Evolutionary conservation across 2,329 filamentous ascomycete species (phyloP).

Genomic region (Camillea tinctor): DNA sequence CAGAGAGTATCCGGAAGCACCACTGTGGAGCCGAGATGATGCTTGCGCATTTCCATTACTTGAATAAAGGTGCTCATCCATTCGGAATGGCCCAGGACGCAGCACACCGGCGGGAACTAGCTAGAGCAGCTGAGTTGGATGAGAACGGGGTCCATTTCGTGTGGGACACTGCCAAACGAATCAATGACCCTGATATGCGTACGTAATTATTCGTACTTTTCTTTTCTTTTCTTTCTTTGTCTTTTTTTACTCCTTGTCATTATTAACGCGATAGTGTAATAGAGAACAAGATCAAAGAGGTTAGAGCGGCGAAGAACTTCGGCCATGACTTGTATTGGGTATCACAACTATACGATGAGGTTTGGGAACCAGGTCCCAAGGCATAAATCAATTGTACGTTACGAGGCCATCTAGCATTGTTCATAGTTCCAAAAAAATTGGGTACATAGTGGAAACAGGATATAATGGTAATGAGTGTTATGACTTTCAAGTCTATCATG

Average conservation of each 20-base stretch:
- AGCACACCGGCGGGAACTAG: not conserved
- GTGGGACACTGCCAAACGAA: not conserved
- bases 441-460: no score
- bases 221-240: not conserved
- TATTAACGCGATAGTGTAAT: not conserved
- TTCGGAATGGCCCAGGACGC: not conserved
- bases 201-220: not conserved
- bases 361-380: conserved; percentile 1
- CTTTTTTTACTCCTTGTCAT: not conserved
- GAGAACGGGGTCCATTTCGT: not conserved
- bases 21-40: not conserved
- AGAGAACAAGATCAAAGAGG: not conserved
- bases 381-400: not conserved
- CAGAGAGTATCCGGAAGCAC: not conserved
- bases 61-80: not conserved
- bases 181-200: not conserved
- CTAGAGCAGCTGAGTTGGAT: not conserved
- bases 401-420: no score
- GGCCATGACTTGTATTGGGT: conserved; percentile 3
- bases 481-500: no score
- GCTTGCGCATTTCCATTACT: not conserved
- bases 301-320: not conserved
- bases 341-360: conserved; percentile 2
- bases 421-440: no score
- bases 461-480: no score